Evolutionary conservation across 2,329 filamentous ascomycete species (phyloP), one percentile per base, ranked within the genome.

Genomic region (Fusarium tricinctum): DNA sequence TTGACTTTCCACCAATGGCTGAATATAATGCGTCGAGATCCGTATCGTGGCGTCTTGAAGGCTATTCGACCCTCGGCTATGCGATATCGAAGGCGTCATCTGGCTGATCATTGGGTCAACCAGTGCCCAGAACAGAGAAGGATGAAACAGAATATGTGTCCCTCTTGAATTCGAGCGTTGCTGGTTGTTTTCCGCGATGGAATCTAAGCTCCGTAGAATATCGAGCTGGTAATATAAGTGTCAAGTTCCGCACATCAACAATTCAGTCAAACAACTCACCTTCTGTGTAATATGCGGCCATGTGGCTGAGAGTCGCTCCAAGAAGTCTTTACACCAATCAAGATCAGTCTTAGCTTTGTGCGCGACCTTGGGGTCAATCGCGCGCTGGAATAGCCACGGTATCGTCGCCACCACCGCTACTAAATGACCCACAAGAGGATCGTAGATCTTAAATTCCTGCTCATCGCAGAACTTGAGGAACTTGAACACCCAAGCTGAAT

Each of bases 281-380:
- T 69, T 69, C 12, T 63, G 51, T 1, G 42, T n/a, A 23, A 69
- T 48, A 23, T 69, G 66, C 1, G 65, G 65, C 66, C 66, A 69
- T 15, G 28, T 50, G 3, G 6, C 14, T 0, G 59, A 63, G 1
- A 69, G 7, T 0, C 22, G 35, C 15, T 48, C 22, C 1, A 66
- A n/a, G 2, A 62, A 69, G 4, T 14, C 20, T 1, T 69, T 55
- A 13, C 65, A 69, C 42, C 47, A 57, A 1, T 12, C 15, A 0
- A 69, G 8, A 6, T 69, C 48, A 2, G 38, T 23, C 3, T 32
- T 59, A 0, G 60, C 60, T 8, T 46, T 69, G 8, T 38, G 30
- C 3, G 66, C 45, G 2, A 69, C 26, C 14, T 57, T 58, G 0
- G 15, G 8, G 8, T 69, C 66, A 2, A 51, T 42, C 0, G 66